These are phyloP conservation scores for Pythium biforme DNA, from an alignment of 352 stramenopile genomes.

Conservation along the genomic window DNA sequence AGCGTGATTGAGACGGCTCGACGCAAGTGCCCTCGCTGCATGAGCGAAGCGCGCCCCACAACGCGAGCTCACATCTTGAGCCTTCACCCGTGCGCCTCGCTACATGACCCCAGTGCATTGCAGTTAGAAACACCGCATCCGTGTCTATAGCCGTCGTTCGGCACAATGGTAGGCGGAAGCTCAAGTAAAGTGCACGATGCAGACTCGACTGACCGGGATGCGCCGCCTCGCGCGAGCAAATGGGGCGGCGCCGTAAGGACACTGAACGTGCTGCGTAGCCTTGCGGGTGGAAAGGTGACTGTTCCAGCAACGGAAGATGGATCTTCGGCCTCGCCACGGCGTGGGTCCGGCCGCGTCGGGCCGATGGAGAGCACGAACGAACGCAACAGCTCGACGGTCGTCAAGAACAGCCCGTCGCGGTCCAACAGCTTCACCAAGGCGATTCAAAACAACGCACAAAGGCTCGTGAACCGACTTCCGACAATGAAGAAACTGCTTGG, in stretches of 20 bases:
- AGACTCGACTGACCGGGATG: neutral
- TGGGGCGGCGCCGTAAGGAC: neutral
- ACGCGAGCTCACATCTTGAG: too few species aligned
- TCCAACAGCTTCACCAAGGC: conserved; percentile 35
- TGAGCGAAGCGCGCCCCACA: neutral
- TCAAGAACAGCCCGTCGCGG: conserved; percentile 16
- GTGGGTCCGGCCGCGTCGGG: conserved; percentile 17
- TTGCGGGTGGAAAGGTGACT: neutral
- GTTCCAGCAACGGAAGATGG: neutral
- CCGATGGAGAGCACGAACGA: conserved; percentile 18
- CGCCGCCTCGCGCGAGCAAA: neutral
- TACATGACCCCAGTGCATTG: neutral
- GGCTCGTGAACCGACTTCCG: conserved; percentile 32
- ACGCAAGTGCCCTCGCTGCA: neutral
- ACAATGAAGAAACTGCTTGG: conserved; percentile 39
- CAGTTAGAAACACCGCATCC: neutral
- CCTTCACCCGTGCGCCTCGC: neutral
- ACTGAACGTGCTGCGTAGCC: neutral
- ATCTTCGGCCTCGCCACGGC: neutral
- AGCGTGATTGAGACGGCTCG: neutral
- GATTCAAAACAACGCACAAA: conserved; percentile 38
- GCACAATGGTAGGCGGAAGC: neutral
- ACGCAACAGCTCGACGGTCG: neutral
- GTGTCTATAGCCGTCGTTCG: neutral
- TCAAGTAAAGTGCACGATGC: neutral